Base-by-base conservation (phyloP, 768 basidiomycete species). In the Psilocybe cubensis region DNA sequence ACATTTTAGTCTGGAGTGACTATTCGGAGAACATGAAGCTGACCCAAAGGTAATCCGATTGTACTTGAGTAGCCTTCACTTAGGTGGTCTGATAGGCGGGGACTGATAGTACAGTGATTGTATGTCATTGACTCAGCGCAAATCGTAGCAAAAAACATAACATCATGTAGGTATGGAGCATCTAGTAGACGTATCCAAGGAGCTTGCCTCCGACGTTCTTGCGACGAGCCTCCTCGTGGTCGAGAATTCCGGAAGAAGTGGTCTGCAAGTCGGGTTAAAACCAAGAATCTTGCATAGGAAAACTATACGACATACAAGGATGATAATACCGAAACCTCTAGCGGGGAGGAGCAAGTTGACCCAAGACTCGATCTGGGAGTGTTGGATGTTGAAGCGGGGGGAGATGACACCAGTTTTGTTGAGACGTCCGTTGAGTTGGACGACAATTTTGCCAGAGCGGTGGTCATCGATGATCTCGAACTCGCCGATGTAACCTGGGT, bases 321-420 rank as follows among this genome's bases (percentile, higher is more conserved):
- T 97, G 77, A 98, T 90, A 71, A 91, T 88, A 43, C 96, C 97
- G 75, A 99, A 98, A 18, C 90, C 90, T 88, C 97, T 89, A 66
- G 96, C 88, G 57, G 97, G 97, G 59, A 98, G 85, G 58, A 99
- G 78, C 80, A 94, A 83, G 84, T 95, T 95, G 82, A 98, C 94
- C 96, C 96, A 98, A 62, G 83, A 80, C 78, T 96, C 93, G 68
- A 98, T 97, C 72, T 96, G 89, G 67, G 76, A 87, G 60, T 92
- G 89, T 72, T 95, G 92, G 66, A 98, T 86, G 78, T 98, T 98
- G 86, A 93, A 98, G 53, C 97, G 91, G 42, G 96, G 96, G n/a
- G 96, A 98, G 78, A 98, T 98, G 72, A 99, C 96, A 66, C 96
- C 97, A n/a, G 89, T 91, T 82, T 99, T 99, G 85, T 99, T 99